Base-by-base conservation (phyloP, 2,329 filamentous ascomycete genomes). In the Ciborinia camelliae region DNA sequence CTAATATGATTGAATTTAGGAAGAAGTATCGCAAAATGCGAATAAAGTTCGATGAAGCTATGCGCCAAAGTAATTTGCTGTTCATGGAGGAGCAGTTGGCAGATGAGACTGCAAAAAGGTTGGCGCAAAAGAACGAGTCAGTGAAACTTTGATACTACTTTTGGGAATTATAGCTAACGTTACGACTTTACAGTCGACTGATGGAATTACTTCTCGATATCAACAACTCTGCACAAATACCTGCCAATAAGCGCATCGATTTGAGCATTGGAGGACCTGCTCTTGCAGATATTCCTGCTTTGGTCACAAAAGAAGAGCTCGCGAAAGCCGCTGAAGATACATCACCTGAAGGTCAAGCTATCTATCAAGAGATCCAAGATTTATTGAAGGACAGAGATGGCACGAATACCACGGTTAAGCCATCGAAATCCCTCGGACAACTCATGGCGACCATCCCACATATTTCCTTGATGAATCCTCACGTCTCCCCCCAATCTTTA, bases 21-120 rank as follows among this genome's bases (percentile, higher is more conserved):
- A 96, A 97, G 80, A 99, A 99, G 81, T 99, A 96, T 77, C 89
- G 90, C 73, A 96, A 96, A 83, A 91, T 95, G 87, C 88, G 90
- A 78, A 83, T 89, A 75, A 81, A 83, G 35, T 96, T 95, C 74
- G 90, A 95, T 71, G 82, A 87, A 59, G 86, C 86, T 73, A 91
- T 93, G 85, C 85, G 88, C 65, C 86, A 91, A 69, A 90, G 91
- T 76, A 95, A 96, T 77, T 84, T 88, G 63, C 82, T 95, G 66
- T 95, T 95, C 78, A 86, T 87, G 72, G 83, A 90, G 63, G 92
- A 95, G 77, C 90, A 91, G 76, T 88, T 89, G 77, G 90, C 93
- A 43, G 86, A 90, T 67, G 87, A 89, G 69, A 90, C 91, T 4
- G 90, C 92, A 28, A 92, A 91, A 76, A 85, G 92, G 61, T 84